Evolutionary conservation across 192 early-diverging fungal genomes (phyloP), one percentile per base, ranked within the genome.

Genomic region (Coemansia sp.): DNA sequence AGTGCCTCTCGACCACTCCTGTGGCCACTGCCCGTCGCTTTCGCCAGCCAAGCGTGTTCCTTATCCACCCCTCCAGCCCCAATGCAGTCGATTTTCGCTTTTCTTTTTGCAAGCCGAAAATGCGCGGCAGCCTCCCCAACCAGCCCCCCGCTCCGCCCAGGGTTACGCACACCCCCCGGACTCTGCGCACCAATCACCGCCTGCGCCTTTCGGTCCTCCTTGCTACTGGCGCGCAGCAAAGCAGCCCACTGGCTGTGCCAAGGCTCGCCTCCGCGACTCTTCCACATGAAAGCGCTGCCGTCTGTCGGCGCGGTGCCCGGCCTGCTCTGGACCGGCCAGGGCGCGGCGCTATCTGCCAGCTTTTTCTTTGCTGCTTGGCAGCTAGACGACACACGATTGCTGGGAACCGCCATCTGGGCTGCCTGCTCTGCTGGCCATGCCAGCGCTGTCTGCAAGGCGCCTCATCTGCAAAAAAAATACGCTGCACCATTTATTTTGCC

Each of bases 111-210:
- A 25, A 36, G 11, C 17, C 31, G 34, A 56, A 32, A 56, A 56
- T 56, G 54, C 54, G n/a, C 54, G 54, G 54, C 54, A 56, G 54
- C 54, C 54, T 56, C 60, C 60, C 60, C 58, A 61, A 61, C 60
- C 60, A 48, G 45, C 60, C 60, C 60, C 8, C 42, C 38, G 40
- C 57, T 12, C 5, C 10, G 3, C 20, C 16, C 28, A 61, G 60
- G 60, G 60, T 61, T 61, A 49, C 60, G 33, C 60, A 48, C 60
- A 42, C 60, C 40, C 60, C 57, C 60, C 22, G n/a, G 36, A 32
- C 34, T 40, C 17, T 40, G 7, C 25, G 38, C 56, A 3, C 30
- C 56, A 33, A 33, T 30, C 28, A 57, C 16, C 16, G 56, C 4
- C 56, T n/a, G 56, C 56, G 28, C 31, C 16, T n/a, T n/a, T 32